Percentiles rank a stretch among this genome's conserved stretches.
Evolutionary conservation across 306 rosid species (phyloP).

Genomic region (Vigna nakashimae): DNA sequence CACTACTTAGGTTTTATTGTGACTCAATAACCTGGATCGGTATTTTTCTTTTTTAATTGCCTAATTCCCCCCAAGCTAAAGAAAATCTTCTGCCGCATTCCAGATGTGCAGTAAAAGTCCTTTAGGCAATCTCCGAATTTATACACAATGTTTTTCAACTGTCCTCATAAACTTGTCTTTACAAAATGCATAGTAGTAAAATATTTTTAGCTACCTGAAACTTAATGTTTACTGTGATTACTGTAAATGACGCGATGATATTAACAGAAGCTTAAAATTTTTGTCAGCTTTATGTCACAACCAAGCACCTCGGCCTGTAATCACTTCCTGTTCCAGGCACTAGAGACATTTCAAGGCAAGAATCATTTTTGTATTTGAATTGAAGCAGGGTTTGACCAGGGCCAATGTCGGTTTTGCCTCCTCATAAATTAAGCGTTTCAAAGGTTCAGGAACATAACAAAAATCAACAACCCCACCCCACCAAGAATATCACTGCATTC

Average conservation of each 20-base stretch:
- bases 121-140: not conserved
- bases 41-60: too few species aligned
- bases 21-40: too few species aligned
- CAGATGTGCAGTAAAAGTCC: not conserved
- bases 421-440: conserved; percentile 8
- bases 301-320: conserved; percentile 26
- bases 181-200: not conserved
- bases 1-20: not conserved
- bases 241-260: conserved; percentile 21
- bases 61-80: not conserved
- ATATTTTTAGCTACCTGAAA: not conserved
- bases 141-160: not conserved
- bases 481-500: conserved; percentile 19
- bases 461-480: conserved; percentile 28
- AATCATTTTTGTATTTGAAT: conserved; percentile 34
- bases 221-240: not conserved
- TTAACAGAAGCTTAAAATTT: conserved; percentile 9
- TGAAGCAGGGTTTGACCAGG: conserved; percentile 39
- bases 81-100: not conserved
- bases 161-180: not conserved
- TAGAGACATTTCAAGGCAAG: conserved; percentile 16
- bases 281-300: conserved; percentile 5
- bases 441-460: not conserved
- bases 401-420: conserved; percentile 29
- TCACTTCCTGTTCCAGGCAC: conserved; percentile 23